Base-by-base conservation (phyloP, 164 flowering plant genomes). In the Berberis vulgaris region DNA sequence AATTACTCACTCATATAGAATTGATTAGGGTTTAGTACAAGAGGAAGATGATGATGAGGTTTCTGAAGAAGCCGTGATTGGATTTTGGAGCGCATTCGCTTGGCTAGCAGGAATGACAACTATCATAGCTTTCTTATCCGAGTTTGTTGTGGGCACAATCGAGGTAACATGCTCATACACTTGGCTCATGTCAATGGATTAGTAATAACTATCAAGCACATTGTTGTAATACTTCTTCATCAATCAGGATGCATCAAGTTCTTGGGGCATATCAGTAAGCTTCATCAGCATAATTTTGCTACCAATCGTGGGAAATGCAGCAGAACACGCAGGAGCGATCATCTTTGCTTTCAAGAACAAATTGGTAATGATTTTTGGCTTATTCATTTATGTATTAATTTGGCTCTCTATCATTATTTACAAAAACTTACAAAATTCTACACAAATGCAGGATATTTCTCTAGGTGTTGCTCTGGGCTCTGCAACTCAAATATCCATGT, bases 251-350 rank as follows among this genome's bases (percentile, higher is more conserved):
- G 92, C 97, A 58, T 87, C 98, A 1, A 75, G 77, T 6, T 75
- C 95, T 3, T 93, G 96, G 98, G 92, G 96, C 0, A 59, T 95
- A 26, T 89, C 97, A 1, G 84, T 91, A 1, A 81, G 86, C 77
- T 95, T 95, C 81, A 78, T 91, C 54, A 89, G 97, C 78, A 79
- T 95, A 39, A 87, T 95, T 61, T 66, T 95, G 77, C 79, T 95
- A 39, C 96, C 99, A 40, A 87, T 95, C 11, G 96, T 89, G 54
- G 97, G 99, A 65, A 95, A 95, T 71, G 99, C 97, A 2, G 96
- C 97, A 1, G 99, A 95, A 69, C 97, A 91, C 65, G 94, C 99
- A 3, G 93, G 94, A 43, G 88, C 99, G 0, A 63, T 91, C 68
- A 89, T 95, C 5, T 95, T 95, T 59, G 97, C 97, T 12, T 81